Evolutionary conservation across 768 basidiomycete species (phyloP).

Genomic region (Gymnopilus junonius): DNA sequence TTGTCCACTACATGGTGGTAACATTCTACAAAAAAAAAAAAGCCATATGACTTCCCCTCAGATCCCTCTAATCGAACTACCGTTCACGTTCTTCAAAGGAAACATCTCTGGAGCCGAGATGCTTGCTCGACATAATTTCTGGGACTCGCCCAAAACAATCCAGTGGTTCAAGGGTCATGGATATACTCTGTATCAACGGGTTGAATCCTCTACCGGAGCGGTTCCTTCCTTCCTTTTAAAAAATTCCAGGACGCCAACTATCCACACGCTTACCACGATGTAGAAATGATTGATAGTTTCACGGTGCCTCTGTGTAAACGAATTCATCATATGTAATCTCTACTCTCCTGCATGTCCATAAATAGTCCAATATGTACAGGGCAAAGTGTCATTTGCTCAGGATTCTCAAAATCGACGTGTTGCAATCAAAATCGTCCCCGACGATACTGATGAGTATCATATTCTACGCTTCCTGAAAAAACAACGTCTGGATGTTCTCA

Average conservation of each 20-base stretch:
- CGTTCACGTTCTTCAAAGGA: neutral
- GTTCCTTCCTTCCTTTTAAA: neutral
- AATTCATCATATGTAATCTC: neutral
- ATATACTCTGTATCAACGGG: slow-evolving; percentile 11
- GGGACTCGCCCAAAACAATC: neutral
- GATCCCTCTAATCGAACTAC: neutral
- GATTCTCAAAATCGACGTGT: slow-evolving; percentile 26
- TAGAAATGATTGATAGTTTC: neutral
- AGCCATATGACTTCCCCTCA: no score
- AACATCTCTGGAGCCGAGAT: neutral
- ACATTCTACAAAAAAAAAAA: no score
- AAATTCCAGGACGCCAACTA: slow-evolving; percentile 2
- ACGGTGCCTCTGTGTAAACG: neutral
- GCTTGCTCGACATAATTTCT: neutral
- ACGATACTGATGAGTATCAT: slow-evolving; percentile 23
- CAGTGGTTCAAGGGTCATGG: slow-evolving; percentile 14
- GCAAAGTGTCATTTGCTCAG: slow-evolving; percentile 16
- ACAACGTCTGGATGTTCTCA: slow-evolving; percentile 4
- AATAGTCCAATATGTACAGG: neutral
- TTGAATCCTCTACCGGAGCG: neutral
- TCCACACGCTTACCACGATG: slow-evolving; percentile 10
- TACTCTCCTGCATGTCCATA: neutral
- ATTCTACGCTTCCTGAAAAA: slow-evolving; percentile 22
- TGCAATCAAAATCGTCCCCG: slow-evolving; percentile 27
- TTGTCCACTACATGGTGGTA: no score